Evolutionary conservation across 169 alveolate species (phyloP), one percentile per base, ranked within the genome.

Genomic region (Cryptosporidium canis): DNA sequence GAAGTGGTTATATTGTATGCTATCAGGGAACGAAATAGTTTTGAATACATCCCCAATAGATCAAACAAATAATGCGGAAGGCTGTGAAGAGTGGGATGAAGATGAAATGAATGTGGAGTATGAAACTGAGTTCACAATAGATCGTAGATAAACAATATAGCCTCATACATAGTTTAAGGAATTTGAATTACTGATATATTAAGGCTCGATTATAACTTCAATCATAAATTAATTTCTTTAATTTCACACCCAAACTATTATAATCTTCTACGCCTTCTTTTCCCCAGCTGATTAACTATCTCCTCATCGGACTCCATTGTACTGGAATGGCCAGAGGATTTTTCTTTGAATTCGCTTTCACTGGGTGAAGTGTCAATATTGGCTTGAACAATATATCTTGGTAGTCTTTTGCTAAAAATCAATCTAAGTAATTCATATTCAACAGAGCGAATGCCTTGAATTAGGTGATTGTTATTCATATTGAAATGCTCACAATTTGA

Each of bases 401-500:
- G 87, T 31, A 77, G 29, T 31, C 87, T 77, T 24, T 55, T 77
- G 8, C 65, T 66, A 24, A 77, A 61, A 21, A 77, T 77, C 24
- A 77, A 66, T 27, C 87, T 55, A 24, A 77, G 64, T 56, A 58
- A 11, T 56, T 77, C 87, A 14, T 58, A 61, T 77, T 77, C 87
- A 56, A 77, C 16, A 24, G 58, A 21, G 1, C 72, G 51, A 27
- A 77, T 44, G 29, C 77, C 70, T 48, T 83, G 68, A 61, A 77
- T 66, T 21, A 91, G 39, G 43, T 27, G 11, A 66, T 68, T 84
- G 35, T 90, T 66, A 7, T 93, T 47, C 16, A 35, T 45, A 72
- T 91, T 92, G 56, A 91, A 92, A 41, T 82, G 72, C 51, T 67
- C 56, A 41, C 94, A 92, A 66, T 92, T 92, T 7, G 83, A 58